These are phyloP conservation scores for Ogataea henricii DNA, from an alignment of 805 yeast species.

Conservation along the genomic window DNA sequence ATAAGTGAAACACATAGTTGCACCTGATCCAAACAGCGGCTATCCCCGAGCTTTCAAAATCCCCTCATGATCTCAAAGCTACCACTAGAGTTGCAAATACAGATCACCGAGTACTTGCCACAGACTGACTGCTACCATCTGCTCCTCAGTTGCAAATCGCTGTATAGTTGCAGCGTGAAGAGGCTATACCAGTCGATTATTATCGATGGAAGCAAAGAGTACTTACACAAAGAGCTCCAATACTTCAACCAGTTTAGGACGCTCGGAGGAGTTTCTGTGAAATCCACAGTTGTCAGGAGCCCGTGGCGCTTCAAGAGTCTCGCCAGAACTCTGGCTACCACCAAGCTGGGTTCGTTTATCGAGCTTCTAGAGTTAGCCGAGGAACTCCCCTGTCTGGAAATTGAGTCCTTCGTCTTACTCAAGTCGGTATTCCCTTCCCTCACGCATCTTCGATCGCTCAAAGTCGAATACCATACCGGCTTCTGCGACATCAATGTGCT, in stretches of 20 bases:
- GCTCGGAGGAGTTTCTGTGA: conserved; percentile 13
- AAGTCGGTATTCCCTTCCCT: conserved; percentile 18
- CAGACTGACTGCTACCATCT: conserved; percentile 32
- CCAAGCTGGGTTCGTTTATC: conserved; percentile 14
- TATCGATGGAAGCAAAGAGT: conserved; percentile 25
- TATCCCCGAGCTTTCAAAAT: no score
- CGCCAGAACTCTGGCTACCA: conserved; percentile 16
- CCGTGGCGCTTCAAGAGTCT: conserved; percentile 28
- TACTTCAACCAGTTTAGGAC: conserved; percentile 17
- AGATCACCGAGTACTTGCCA: conserved; percentile 19
- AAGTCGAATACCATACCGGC: conserved; percentile 23
- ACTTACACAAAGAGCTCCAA: conserved; percentile 27
- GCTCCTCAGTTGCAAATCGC: conserved; percentile 15
- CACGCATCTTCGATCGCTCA: conserved; percentile 18
- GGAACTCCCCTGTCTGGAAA: conserved; percentile 28
- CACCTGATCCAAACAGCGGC: no score
- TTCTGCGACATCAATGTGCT: conserved; percentile 21
- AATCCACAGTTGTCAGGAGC: conserved; percentile 24
- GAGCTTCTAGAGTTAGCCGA: conserved; percentile 23
- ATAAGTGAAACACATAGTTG: no score
- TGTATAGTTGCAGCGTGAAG: conserved; percentile 14
- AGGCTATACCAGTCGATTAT: conserved; percentile 28
- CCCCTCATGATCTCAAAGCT: conserved; percentile 27
- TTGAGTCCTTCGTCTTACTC: conserved; percentile 21
- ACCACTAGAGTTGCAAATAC: conserved; percentile 26